Percentiles rank a stretch among this genome's conserved stretches.
phyloP scores from a whole-genome alignment of 1,139 yeast genomes.

The Saccharomyces hybrid region DNA sequence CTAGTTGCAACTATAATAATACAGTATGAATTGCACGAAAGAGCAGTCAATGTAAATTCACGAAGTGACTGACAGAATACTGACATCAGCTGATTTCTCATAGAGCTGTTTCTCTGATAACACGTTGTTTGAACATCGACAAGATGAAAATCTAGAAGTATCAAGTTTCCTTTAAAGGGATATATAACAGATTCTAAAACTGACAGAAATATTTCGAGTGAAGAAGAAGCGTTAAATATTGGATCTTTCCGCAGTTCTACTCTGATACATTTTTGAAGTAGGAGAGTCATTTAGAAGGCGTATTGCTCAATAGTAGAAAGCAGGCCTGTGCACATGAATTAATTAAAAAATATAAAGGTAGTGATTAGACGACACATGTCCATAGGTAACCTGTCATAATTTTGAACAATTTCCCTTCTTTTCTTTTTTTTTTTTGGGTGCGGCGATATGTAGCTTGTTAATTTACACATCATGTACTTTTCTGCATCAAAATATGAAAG shows the following conservation, averaged over 20 bases:
- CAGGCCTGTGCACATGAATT: background rate
- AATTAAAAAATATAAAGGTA: background rate
- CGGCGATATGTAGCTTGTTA: slow-evolving; percentile 2
- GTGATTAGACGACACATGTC: background rate
- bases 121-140: background rate
- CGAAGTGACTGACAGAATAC: background rate
- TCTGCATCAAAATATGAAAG: background rate
- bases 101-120: background rate
- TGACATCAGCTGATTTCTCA: background rate
- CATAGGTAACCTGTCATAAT: background rate
- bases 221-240: too few relatives aligned
- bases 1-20: background rate
- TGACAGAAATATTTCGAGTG: too few relatives aligned
- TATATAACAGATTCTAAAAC: too few relatives aligned
- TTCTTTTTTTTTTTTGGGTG: background rate
- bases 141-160: too few relatives aligned
- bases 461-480: slow-evolving; percentile 6
- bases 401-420: background rate
- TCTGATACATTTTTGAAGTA: too few relatives aligned
- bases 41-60: background rate
- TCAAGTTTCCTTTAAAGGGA: too few relatives aligned
- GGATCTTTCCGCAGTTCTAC: too few relatives aligned
- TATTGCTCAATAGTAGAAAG: too few relatives aligned
- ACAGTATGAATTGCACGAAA: background rate
- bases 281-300: too few relatives aligned